phyloP scores from a whole-genome alignment of 2,329 filamentous ascomycete species.

The Arthroderma sp. region DNA sequence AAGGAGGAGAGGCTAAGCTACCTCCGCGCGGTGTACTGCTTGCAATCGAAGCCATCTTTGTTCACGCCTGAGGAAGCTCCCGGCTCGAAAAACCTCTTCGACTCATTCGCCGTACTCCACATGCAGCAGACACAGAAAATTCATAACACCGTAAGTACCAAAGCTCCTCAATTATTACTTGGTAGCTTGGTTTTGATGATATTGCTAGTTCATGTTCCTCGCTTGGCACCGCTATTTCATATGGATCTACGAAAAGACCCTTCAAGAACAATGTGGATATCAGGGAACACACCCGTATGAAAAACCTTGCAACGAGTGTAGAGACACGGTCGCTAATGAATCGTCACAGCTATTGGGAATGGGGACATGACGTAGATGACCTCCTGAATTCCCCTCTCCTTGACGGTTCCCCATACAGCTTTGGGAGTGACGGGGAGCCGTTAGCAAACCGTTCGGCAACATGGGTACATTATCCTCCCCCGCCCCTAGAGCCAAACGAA shows the following conservation, averaged over 20 bases:
- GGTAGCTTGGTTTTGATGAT: neutral
- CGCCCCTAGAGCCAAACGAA: conserved; percentile 17
- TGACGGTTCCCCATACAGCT: conserved; percentile 19
- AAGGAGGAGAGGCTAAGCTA: conserved; percentile 8
- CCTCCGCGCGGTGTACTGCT: conserved; percentile 9
- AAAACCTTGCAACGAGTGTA: no score
- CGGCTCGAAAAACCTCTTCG: conserved; percentile 8
- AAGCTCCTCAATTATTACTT: neutral
- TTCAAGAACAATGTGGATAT: conserved; percentile 30
- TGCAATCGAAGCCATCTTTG: conserved; percentile 4
- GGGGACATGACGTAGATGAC: conserved; percentile 12
- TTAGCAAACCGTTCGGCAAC: conserved; percentile 1
- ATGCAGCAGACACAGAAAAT: conserved; percentile 8
- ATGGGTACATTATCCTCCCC: conserved; percentile 2
- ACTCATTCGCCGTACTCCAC: conserved; percentile 8
- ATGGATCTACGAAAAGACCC: conserved; percentile 24
- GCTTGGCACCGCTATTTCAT: conserved; percentile 29
- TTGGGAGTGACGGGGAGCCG: conserved; percentile 16
- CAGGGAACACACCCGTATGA: conserved; percentile 24
- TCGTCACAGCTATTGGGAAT: conserved; percentile 14
- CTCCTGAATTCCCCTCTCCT: conserved; percentile 13
- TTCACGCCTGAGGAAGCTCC: conserved; percentile 1
- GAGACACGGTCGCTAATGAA: no score
- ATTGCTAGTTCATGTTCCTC: conserved; percentile 12
- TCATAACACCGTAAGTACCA: conserved; percentile 7